Conservation (phyloP, 1,284 basidiomycete species). For the Heliocybe sulcata region DNA sequence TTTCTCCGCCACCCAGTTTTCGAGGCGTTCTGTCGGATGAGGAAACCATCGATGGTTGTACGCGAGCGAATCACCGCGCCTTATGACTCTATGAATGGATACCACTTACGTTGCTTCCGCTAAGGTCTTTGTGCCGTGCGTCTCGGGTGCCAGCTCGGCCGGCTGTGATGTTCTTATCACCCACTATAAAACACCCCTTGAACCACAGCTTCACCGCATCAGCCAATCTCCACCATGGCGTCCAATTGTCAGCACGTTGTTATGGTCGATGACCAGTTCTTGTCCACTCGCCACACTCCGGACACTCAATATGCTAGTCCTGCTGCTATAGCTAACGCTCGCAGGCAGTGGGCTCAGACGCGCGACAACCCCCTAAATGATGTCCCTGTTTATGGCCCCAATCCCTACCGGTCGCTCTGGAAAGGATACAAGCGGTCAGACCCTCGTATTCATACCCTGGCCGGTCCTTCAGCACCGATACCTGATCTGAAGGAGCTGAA, state of each 20-base stretch:
- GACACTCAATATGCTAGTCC: background rate
- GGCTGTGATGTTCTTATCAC: background rate
- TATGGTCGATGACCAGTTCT: background rate
- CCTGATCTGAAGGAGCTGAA: background rate
- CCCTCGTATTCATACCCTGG: background rate
- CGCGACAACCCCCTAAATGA: constrained; percentile 1
- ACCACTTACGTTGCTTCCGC: background rate
- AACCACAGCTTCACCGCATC: background rate
- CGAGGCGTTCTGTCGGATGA: background rate
- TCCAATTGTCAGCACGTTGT: background rate
- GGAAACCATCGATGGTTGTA: background rate
- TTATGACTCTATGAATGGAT: background rate
- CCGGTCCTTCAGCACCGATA: background rate
- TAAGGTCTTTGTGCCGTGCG: background rate
- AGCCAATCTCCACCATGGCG: background rate
- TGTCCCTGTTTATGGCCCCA: background rate
- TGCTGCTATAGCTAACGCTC: background rate
- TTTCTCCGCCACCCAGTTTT: background rate
- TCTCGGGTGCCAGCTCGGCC: background rate
- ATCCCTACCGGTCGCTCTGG: background rate
- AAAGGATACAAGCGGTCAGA: background rate
- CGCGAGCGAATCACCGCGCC: background rate
- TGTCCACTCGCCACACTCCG: background rate
- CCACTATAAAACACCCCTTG: background rate
- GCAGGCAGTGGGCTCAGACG: background rate